Percentiles rank a stretch among this genome's conserved stretches.
phyloP scores from a whole-genome alignment of 805 yeast genomes.

The Jamesozyma lodderae region DNA sequence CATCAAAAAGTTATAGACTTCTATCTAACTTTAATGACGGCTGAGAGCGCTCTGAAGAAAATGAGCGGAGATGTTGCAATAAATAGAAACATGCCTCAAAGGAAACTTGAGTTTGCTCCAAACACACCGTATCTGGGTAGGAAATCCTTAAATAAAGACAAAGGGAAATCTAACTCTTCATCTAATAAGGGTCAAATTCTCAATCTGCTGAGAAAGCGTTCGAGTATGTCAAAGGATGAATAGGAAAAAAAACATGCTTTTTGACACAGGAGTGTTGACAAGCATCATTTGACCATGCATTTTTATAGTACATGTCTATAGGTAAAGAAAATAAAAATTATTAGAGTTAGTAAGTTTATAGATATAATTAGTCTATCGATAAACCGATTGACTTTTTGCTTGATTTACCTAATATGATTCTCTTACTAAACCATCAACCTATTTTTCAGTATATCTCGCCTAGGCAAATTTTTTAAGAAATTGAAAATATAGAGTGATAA shows the following conservation, averaged over 20 bases:
- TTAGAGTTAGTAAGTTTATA: no score
- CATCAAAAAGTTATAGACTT: conserved; percentile 65
- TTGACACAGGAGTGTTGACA: no score
- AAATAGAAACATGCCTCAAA: background rate
- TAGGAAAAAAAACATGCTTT: background rate
- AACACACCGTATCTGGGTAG: background rate
- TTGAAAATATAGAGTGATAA: no score
- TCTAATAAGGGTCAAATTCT: background rate
- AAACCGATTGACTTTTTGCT: no score
- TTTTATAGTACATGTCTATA: no score
- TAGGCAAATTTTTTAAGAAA: no score
- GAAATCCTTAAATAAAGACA: background rate
- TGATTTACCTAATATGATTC: no score
- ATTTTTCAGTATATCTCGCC: background rate
- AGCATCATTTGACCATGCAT: no score
- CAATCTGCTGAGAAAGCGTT: background rate
- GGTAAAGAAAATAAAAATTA: no score
- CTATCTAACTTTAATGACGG: conserved; percentile 41
- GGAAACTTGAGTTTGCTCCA: conserved; percentile 3
- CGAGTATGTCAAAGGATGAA: background rate
- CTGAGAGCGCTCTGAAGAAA: conserved; percentile 21
- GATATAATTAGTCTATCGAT: no score
- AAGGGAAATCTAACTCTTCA: background rate
- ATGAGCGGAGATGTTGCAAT: background rate
- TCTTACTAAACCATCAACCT: no score